Base-by-base conservation (phyloP, 345 rosid species). In the Euphorbia lathyris region DNA sequence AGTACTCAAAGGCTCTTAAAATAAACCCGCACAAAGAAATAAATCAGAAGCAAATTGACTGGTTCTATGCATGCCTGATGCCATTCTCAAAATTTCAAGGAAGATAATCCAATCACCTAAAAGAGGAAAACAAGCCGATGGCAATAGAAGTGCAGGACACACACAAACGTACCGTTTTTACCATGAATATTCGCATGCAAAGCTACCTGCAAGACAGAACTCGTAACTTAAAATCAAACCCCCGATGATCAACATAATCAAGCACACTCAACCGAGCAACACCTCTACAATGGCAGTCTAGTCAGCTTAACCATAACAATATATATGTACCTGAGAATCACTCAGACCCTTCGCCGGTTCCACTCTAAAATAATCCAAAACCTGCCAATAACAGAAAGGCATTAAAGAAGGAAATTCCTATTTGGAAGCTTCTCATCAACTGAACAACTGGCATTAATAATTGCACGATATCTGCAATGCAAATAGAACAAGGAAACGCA, bases 301-400 rank as follows among this genome's bases (percentile, higher is more conserved):
- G 34, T 42, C 23, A 43, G 59, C 12, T 19, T 29, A 23, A 60
- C 23, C 63, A 36, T 26, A 9, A 42, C 5, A 55, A 43, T 64
- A 69, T 1, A 69, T 20, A 43, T 64, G n/a, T 55, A 92, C 99
- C 99, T 95, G 98, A 77, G 92, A 79, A 85, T 90, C 97, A 66
- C 80, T 74, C 51, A 95, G 97, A 63, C 98, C 98, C 78, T 84
- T 88, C 4, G 73, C 60, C 52, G 89, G 87, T 78, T 94, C 93
- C 38, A 88, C 93, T 38, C 83, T 90, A 63, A 94, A 94, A 77
- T 83, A 95, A 79, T 92, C 94, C 83, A 92, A 77, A 61, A 95
- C 99, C 99, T 95, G 74, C 27, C 16, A 22, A 72, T 70, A 64
- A 64, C 55, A 43, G 8, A 25, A 1, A 26, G 10, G 51, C 2